phyloP scores from a whole-genome alignment of 345 rosid genomes.

The Ceriops zippeliana region DNA sequence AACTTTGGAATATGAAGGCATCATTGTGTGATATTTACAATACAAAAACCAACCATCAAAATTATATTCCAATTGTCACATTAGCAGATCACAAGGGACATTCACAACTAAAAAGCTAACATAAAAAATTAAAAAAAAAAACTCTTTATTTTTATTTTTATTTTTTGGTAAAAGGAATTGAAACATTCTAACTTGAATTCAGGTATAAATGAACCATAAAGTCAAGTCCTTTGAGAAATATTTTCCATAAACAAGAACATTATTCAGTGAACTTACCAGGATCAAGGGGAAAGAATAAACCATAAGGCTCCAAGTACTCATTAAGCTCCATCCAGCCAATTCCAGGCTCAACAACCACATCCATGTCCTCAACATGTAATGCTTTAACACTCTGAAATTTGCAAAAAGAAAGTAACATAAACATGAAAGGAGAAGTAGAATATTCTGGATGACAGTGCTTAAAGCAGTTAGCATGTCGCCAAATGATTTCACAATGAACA shows the following conservation, averaged over 20 bases:
- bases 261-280: slow-evolving; percentile 52
- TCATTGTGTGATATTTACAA: background rate
- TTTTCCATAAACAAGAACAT: background rate
- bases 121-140: background rate
- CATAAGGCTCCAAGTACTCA: slow-evolving; percentile 77
- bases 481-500: background rate
- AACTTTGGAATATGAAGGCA: background rate
- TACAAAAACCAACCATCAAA: background rate
- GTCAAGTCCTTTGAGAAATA: background rate
- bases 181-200: slow-evolving; percentile 1
- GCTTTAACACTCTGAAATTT: slow-evolving; percentile 68
- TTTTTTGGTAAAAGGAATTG: background rate
- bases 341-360: slow-evolving; percentile 94
- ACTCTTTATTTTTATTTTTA: background rate
- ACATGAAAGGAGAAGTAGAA: background rate
- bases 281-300: slow-evolving; percentile 92
- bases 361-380: slow-evolving; percentile 87
- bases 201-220: background rate
- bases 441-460: background rate
- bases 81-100: background rate
- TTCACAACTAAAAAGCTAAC: background rate
- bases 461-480: slow-evolving; percentile 3
- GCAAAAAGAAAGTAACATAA: background rate
- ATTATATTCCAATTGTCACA: background rate
- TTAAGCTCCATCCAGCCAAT: slow-evolving; percentile 96